Evolutionary conservation across 371 early-diverging fungal genomes (phyloP), one percentile per base, ranked within the genome.

Genomic region (Gilbertella persicaria): DNA sequence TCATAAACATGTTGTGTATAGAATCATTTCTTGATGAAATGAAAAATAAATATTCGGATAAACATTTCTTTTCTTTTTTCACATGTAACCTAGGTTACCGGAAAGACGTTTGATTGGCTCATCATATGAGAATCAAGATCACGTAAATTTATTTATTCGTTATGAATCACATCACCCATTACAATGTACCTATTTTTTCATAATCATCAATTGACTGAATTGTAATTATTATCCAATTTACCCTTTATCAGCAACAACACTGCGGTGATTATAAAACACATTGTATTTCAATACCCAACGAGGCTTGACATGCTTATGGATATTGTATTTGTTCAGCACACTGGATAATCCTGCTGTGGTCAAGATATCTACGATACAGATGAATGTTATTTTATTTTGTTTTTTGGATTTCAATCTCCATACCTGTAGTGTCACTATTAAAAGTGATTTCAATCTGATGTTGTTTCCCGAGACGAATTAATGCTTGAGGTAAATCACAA

Each of bases 251-350:
- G 72, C 66, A 19, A 82, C 69, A 7, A 82, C 54, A 39, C 83
- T 79, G 37, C 80, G 69, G 46, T 62, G 38, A 14, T 67, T 64
- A 24, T 70, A 76, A 49, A 83, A 78, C 10, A 78, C 80, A 35
- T 80, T 68, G 48, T 83, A 83, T 55, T 83, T 81, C 57, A 83
- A 55, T 16, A 81, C 82, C 68, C 68, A 77, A 35, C 69, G 74
- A 1, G 78, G 78, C 5, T 39, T 36, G 0, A 71, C 55, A 12
- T 39, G 42, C 0, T 40, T 46, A 29, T 70, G 45, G 0, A 70
- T 47, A 5, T 59, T 42, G 14, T 61, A 55, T 1, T 73, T 43
- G 24, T 44, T 60, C n/a, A 78, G 55, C 46, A 79, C 37, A 17
- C 53, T 51, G 2, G 78, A 58, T 26, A 73, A 59, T 21, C 67